These are phyloP conservation scores for Rhodosporidiobolus sp. DNA, from an alignment of 768 basidiomycete genomes.

Conservation along the genomic window DNA sequence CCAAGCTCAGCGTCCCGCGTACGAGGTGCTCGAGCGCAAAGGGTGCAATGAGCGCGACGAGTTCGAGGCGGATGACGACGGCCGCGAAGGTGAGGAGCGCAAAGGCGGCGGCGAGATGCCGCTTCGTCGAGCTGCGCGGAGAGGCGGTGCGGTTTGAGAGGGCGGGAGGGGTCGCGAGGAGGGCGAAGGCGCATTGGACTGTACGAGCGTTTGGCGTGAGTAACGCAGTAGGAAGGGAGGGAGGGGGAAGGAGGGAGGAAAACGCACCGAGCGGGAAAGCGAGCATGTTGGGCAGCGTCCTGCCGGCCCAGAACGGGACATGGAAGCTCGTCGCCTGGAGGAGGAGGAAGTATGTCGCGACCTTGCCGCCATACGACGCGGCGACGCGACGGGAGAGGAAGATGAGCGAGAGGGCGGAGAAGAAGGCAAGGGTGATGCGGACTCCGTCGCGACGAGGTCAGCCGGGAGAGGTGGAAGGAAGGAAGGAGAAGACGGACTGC, in stretches of 20 bases:
- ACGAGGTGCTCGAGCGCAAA: constrained; percentile 49
- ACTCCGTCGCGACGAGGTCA: constrained; percentile 53
- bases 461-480: background rate
- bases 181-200: constrained; percentile 40
- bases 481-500: constrained; percentile 55
- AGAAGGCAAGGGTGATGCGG: constrained; percentile 65
- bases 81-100: constrained; percentile 64
- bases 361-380: constrained; percentile 61
- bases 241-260: constrained; percentile 16
- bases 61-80: constrained; percentile 74
- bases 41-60: constrained; percentile 64
- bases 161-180: constrained; percentile 2
- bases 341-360: constrained; percentile 62
- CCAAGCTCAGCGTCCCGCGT: constrained; percentile 14
- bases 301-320: constrained; percentile 84
- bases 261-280: constrained; percentile 69
- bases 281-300: constrained; percentile 93
- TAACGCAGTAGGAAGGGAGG: background rate
- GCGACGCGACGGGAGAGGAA: constrained; percentile 64
- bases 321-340: constrained; percentile 85
- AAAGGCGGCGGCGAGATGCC: constrained; percentile 52
- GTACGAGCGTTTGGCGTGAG: too few species aligned
- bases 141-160: constrained; percentile 49
- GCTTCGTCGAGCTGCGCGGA: constrained; percentile 47
- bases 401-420: constrained; percentile 64